These are phyloP conservation scores for Magnusiomyces suaveolens DNA, from an alignment of 1,139 yeast genomes.

Conservation along the genomic window DNA sequence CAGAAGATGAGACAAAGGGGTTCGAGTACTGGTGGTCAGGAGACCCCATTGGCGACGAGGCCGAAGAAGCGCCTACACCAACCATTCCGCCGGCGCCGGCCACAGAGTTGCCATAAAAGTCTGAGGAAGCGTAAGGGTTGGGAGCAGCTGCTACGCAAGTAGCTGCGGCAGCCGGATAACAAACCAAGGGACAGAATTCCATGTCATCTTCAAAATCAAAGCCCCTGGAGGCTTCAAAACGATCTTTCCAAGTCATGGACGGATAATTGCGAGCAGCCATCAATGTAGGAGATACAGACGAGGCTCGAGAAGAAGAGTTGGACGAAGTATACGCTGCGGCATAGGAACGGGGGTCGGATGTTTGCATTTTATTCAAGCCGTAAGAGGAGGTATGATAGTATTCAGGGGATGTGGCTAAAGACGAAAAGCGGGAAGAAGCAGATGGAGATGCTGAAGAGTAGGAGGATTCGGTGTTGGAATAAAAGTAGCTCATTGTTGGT, in stretches of 20 bases:
- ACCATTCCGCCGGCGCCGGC: not conserved
- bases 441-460: not conserved
- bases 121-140: not conserved
- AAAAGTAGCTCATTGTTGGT: not conserved
- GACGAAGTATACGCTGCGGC: not conserved
- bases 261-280: not conserved
- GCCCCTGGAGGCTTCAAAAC: slow-evolving; percentile 55
- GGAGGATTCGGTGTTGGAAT: not conserved
- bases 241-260: slow-evolving; percentile 15
- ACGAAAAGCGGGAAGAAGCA: not conserved
- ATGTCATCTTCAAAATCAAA: slow-evolving; percentile 62
- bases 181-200: slow-evolving; percentile 43
- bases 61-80: not conserved
- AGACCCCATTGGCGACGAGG: not conserved
- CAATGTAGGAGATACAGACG: not conserved
- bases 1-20: not conserved
- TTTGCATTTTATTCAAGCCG: too few relatives aligned
- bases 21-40: not conserved
- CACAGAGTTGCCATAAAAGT: not conserved
- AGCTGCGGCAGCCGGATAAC: slow-evolving; percentile 13
- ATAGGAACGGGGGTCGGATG: too few relatives aligned
- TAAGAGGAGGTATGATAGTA: not conserved
- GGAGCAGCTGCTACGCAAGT: slow-evolving; percentile 8
- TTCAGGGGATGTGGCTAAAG: not conserved
- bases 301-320: not conserved